Conservation (phyloP, 495 filamentous ascomycete species). For the Cudoniella acicularis region DNA sequence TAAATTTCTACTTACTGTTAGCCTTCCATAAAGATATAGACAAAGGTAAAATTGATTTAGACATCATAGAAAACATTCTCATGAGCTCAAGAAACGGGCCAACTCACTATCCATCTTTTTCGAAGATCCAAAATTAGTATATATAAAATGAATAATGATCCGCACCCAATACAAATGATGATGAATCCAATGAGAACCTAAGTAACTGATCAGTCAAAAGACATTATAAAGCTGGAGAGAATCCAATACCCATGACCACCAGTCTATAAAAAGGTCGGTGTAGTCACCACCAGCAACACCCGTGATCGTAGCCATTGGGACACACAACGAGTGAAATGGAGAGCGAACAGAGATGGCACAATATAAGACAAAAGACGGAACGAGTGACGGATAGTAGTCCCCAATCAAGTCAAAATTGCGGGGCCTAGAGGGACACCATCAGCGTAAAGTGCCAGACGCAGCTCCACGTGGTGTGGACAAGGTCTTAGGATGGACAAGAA, state of each 20-base stretch:
- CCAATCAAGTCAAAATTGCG: constrained; percentile 1
- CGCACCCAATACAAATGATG: constrained; percentile 7
- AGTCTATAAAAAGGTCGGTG: constrained; percentile 7
- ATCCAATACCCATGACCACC: constrained; percentile 13
- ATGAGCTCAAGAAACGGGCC: no score
- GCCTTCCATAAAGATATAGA: no score
- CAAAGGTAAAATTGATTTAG: no score
- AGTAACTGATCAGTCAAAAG: constrained; percentile 1
- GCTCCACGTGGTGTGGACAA: constrained; percentile 9
- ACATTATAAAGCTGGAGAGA: background rate
- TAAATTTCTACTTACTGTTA: constrained; percentile 2
- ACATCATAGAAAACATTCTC: no score
- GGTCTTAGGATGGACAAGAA: background rate
- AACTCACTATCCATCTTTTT: constrained; percentile 3
- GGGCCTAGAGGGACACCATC: constrained; percentile 3
- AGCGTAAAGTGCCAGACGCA: background rate
- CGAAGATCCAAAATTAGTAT: background rate
- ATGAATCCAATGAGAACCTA: constrained; percentile 14
- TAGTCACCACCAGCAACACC: constrained; percentile 10
- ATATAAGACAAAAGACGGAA: constrained; percentile 1
- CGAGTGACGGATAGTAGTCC: background rate
- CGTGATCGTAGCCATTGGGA: constrained; percentile 8
- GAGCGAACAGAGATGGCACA: background rate
- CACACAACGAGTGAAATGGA: background rate
- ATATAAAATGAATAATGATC: constrained; percentile 3